Evolutionary conservation across 306 rosid species (phyloP).

Genomic region (Casuarina glauca): DNA sequence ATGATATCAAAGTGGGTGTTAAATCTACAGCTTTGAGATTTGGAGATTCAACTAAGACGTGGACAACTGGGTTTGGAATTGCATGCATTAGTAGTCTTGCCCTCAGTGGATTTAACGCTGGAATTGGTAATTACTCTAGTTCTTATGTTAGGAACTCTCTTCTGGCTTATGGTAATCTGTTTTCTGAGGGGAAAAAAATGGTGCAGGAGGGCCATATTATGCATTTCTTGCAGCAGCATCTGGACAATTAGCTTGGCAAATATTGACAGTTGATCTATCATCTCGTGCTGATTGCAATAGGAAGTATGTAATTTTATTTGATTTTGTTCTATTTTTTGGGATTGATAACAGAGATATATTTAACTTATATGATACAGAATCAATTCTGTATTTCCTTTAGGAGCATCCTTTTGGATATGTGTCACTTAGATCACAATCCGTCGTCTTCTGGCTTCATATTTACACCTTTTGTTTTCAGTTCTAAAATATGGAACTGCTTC

Average conservation of each 20-base stretch:
- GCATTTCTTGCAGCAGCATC: constrained; percentile 74
- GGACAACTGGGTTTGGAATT: constrained; percentile 77
- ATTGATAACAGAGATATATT: not conserved
- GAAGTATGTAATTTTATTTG: constrained; percentile 50
- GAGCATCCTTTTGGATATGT: constrained; percentile 9
- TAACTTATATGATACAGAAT: constrained; percentile 6
- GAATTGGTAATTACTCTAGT: constrained; percentile 48
- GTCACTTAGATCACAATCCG: not conserved
- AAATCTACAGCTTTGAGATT: constrained; percentile 95
- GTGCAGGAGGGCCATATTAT: constrained; percentile 84
- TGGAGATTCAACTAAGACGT: constrained; percentile 77
- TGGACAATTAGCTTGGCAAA: constrained; percentile 89
- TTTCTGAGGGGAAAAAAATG: constrained; percentile 20
- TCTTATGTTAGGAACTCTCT: not conserved
- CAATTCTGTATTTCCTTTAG: constrained; percentile 20
- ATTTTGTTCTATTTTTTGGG: not conserved
- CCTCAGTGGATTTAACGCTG: constrained; percentile 77
- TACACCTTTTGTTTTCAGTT: not conserved
- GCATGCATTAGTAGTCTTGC: constrained; percentile 74
- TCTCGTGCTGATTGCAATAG: constrained; percentile 77
- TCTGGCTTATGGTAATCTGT: constrained; percentile 6
- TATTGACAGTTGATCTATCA: constrained; percentile 69
- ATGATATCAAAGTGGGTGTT: constrained; percentile 87
- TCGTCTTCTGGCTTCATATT: not conserved
- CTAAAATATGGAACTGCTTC: not conserved